Evolutionary conservation across 495 filamentous ascomycete species (phyloP).

Genomic region (Penicillium bovifimosum): DNA sequence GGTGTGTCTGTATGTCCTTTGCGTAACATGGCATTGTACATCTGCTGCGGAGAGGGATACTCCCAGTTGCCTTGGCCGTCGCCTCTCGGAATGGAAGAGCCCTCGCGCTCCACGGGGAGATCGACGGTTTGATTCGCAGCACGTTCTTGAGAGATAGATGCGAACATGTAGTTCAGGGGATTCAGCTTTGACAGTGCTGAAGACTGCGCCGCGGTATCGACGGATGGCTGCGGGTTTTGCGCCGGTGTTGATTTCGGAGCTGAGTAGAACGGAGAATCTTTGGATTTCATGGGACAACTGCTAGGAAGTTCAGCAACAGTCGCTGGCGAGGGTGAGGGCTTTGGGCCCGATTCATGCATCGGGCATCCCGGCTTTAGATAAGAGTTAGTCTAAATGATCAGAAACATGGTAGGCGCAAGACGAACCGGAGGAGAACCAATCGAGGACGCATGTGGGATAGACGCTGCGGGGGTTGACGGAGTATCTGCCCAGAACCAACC

Average conservation of each 20-base stretch:
- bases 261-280: slow-evolving; percentile 39
- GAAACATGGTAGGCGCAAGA: slow-evolving; percentile 5
- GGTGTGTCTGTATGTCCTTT: slow-evolving; percentile 96
- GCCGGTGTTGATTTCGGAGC: slow-evolving; percentile 24
- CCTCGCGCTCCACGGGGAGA: slow-evolving; percentile 72
- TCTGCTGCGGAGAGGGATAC: slow-evolving; percentile 96
- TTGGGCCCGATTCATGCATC: slow-evolving; percentile 66
- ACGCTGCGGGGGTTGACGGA: slow-evolving; percentile 37
- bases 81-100: slow-evolving; percentile 81
- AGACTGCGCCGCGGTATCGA: slow-evolving; percentile 22
- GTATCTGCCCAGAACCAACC: slow-evolving; percentile 98
- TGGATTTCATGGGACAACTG: slow-evolving; percentile 49
- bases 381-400: slow-evolving; percentile 25
- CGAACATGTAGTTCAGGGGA: slow-evolving; percentile 95
- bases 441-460: slow-evolving; percentile 36
- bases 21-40: slow-evolving; percentile 96
- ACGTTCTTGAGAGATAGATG: slow-evolving; percentile 70
- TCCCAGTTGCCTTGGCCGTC: slow-evolving; percentile 78
- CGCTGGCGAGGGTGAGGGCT: slow-evolving; percentile 38
- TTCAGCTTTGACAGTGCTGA: slow-evolving; percentile 71
- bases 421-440: slow-evolving; percentile 63
- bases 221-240: slow-evolving; percentile 20
- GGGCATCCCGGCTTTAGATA: slow-evolving; percentile 72
- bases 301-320: slow-evolving; percentile 38
- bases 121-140: slow-evolving; percentile 64